A percentile compares a stretch with the other conserved stretches of the same genome.
These are phyloP conservation scores for Priceomyces haplophilus DNA, from an alignment of 805 yeast genomes.

Conservation along the genomic window DNA sequence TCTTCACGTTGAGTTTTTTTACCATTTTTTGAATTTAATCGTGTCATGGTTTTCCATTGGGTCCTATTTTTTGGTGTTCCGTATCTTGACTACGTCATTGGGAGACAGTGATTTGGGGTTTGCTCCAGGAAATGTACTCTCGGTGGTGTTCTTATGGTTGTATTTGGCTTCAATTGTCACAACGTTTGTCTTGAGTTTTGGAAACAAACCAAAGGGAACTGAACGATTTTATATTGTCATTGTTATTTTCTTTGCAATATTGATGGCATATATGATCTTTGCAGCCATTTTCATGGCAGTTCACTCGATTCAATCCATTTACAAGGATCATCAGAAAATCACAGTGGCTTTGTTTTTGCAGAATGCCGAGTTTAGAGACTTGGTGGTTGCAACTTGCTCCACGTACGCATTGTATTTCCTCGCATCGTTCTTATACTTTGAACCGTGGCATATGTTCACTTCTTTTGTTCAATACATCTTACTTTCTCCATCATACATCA, in stretches of 20 bases:
- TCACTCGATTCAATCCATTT: constrained; percentile 42
- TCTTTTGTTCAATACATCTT: constrained; percentile 51
- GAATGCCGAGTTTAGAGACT: constrained; percentile 44
- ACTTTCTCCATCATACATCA: constrained; percentile 51
- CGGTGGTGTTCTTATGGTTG: constrained; percentile 53
- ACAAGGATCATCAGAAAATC: constrained; percentile 34
- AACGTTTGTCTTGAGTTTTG: constrained; percentile 61
- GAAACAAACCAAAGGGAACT: constrained; percentile 63
- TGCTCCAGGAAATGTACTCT: constrained; percentile 47
- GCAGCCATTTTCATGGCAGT: constrained; percentile 59
- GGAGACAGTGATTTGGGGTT: constrained; percentile 34
- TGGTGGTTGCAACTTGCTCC: constrained; percentile 56
- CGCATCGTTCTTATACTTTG: constrained; percentile 56
- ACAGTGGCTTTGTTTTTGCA: constrained; percentile 46
- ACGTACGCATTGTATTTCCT: constrained; percentile 61
- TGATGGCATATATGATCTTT: constrained; percentile 57
- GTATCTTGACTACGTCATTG: constrained; percentile 56
- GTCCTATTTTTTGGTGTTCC: constrained; percentile 59
- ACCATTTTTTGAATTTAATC: constrained; percentile 51
- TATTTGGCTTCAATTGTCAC: constrained; percentile 55
- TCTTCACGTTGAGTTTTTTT: constrained; percentile 54
- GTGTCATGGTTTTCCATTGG: constrained; percentile 66
- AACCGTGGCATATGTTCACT: constrained; percentile 65
- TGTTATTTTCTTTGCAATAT: constrained; percentile 54
- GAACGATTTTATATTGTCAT: constrained; percentile 51